phyloP scores from a whole-genome alignment of 2,329 filamentous ascomycete species.

The Xylaria sp. region DNA sequence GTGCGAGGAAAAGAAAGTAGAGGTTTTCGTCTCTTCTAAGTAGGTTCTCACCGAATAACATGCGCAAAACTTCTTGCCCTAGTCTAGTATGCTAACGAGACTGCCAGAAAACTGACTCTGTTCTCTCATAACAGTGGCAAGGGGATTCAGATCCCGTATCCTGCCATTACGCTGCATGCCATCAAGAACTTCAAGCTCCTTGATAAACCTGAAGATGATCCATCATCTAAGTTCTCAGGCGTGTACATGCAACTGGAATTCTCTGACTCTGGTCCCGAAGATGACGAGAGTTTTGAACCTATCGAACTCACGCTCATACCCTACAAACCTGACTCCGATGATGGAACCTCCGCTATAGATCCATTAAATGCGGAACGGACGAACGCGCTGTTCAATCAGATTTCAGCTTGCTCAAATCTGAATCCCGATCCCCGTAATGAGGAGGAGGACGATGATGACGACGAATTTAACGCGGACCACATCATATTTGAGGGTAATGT shows the following conservation, averaged over 20 bases:
- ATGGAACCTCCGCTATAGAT: slow-evolving; percentile 43
- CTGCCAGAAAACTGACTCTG: slow-evolving; percentile 66
- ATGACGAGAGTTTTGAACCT: slow-evolving; percentile 72
- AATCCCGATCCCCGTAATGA: slow-evolving; percentile 75
- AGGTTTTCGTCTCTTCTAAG: slow-evolving; percentile 70
- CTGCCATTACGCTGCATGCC: slow-evolving; percentile 78
- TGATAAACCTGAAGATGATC: slow-evolving; percentile 52
- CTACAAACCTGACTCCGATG: slow-evolving; percentile 45
- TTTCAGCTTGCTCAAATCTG: slow-evolving; percentile 79
- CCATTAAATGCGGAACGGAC: slow-evolving; percentile 49
- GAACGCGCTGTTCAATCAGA: slow-evolving; percentile 72
- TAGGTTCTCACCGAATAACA: slow-evolving; percentile 50
- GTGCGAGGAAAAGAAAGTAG: slow-evolving; percentile 59
- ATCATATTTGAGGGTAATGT: slow-evolving; percentile 66
- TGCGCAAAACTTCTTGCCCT: slow-evolving; percentile 50
- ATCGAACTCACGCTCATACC: slow-evolving; percentile 76
- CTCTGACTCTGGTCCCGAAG: slow-evolving; percentile 67
- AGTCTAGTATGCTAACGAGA: slow-evolving; percentile 16
- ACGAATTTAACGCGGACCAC: slow-evolving; percentile 55
- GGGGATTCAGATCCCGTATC: slow-evolving; percentile 78
- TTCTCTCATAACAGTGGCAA: slow-evolving; percentile 68
- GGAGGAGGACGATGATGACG: slow-evolving; percentile 65
- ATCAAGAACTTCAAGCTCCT: slow-evolving; percentile 67
- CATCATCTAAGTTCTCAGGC: slow-evolving; percentile 56
- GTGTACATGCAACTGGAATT: slow-evolving; percentile 78